Evolutionary conservation across 2,329 filamentous ascomycete species (phyloP).

Genomic region (Aspergillus unguis): DNA sequence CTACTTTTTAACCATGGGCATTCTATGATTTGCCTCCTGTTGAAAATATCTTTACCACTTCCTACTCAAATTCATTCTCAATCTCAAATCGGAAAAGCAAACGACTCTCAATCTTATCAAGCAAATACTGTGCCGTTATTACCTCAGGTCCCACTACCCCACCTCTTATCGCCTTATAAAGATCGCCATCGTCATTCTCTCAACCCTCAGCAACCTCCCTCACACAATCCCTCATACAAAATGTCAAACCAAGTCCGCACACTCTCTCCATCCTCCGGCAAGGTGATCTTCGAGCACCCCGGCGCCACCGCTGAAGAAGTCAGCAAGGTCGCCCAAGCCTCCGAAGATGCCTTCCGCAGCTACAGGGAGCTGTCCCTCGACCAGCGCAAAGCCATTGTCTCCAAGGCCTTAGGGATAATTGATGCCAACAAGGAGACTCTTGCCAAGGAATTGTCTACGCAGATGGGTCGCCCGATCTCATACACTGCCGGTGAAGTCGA

Average conservation of each 20-base stretch:
- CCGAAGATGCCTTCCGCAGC: constrained; percentile 33
- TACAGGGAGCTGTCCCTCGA: constrained; percentile 69
- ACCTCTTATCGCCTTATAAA: constrained; percentile 7
- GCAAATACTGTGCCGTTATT: neutral
- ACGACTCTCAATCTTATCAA: neutral
- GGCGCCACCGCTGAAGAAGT: constrained; percentile 50
- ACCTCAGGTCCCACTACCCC: constrained; percentile 6
- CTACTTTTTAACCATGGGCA: neutral
- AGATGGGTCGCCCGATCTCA: constrained; percentile 88
- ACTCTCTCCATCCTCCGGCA: constrained; percentile 83
- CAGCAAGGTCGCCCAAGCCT: constrained; percentile 21
- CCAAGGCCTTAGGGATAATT: constrained; percentile 70
- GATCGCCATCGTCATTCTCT: neutral
- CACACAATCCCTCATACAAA: neutral
- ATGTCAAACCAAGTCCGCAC: constrained; percentile 49
- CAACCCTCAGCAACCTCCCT: neutral
- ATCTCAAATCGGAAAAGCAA: neutral
- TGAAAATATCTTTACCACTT: neutral
- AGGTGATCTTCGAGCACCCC: constrained; percentile 74
- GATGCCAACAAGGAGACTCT: constrained; percentile 69
- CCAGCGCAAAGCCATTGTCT: constrained; percentile 74
- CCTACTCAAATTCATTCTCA: neutral
- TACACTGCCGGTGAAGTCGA: constrained; percentile 77
- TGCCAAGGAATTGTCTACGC: constrained; percentile 75
- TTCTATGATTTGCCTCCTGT: neutral